phyloP scores from a whole-genome alignment of 371 early-diverging fungal genomes.

The Rhizopus microsporus region DNA sequence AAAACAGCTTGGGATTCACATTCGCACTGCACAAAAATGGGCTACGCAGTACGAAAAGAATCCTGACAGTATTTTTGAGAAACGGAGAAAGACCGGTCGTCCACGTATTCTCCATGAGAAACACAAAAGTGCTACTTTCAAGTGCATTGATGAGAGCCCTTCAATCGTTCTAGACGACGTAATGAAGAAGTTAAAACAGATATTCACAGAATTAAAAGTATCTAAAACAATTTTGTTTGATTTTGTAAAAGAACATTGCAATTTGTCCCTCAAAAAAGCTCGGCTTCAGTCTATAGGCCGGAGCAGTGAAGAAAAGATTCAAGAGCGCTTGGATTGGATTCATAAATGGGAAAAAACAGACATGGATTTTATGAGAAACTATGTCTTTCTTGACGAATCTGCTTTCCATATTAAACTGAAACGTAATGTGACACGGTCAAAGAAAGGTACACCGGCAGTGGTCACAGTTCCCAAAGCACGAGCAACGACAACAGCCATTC shows the following conservation, averaged over 20 bases:
- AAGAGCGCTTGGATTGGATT: constrained; percentile 9
- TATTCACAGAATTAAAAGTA: no score
- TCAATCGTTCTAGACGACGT: no score
- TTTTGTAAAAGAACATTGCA: constrained; percentile 22
- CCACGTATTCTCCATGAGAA: no score
- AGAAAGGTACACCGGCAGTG: not conserved
- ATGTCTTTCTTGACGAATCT: constrained; percentile 16
- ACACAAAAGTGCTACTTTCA: no score
- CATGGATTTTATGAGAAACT: constrained; percentile 6
- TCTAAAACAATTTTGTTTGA: no score
- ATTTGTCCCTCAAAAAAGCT: constrained; percentile 9
- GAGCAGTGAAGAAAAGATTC: constrained; percentile 12
- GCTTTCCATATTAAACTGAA: constrained; percentile 14
- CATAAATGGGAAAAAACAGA: constrained; percentile 11
- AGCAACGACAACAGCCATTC: constrained; percentile 10
- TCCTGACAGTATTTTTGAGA: no score
- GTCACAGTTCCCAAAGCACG: constrained; percentile 4
- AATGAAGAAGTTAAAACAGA: no score
- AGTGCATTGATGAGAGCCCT: no score
- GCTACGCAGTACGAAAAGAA: no score
- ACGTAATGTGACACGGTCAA: constrained; percentile 4
- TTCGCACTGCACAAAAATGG: no score
- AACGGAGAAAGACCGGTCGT: no score
- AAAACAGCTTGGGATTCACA: no score
- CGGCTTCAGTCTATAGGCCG: constrained; percentile 8